Evolutionary conservation across 495 filamentous ascomycete genomes (phyloP), one percentile per base, ranked within the genome.

Genomic region (Podospora fimiseda): DNA sequence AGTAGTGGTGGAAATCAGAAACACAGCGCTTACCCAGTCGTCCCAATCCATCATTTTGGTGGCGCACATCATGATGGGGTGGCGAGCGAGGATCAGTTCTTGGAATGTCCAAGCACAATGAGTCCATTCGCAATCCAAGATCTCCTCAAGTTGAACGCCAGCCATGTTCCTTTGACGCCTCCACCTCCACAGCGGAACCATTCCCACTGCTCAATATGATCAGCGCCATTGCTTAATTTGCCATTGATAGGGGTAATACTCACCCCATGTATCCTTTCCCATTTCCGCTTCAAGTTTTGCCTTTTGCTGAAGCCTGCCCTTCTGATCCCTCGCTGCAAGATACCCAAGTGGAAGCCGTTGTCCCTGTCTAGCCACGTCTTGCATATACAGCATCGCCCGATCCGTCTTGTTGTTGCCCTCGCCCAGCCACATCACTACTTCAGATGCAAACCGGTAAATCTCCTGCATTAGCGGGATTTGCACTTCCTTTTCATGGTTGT

Each of bases 381-480:
- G 15, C 0, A 50, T 9, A 18, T 50, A 50, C 27, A 15, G 11
- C 49, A 57, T 52, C 2, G 50, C 49, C 41, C 21, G 5, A n/a
- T 57, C 43, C 1, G 43, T 43, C 19, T 14, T 14, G 3, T 50
- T 33, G 16, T 43, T 52, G 3, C 50, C 51, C 11, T 50, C 2
- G 13, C 52, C 70, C 7, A 74, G 62, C 63, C 70, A 74, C 8
- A 71, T 39, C 22, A 58, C 51, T 7, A 69, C 62, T 15, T 27
- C 50, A 0, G 19, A 11, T 9, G 70, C 70, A 9, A 43, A 42
- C 14, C 48, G 36, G 36, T 65, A 72, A n/a, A 72, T 70, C 9
- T 60, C 51, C 16, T 55, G 45, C 68, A 74, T 71, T 38, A 67
- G 44, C 16, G 43, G 41, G 3, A 72, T 62, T 36, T 73, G 70